Evolutionary conservation across 805 yeast species (phyloP).

Genomic region (Hermanozyma aechmeae): DNA sequence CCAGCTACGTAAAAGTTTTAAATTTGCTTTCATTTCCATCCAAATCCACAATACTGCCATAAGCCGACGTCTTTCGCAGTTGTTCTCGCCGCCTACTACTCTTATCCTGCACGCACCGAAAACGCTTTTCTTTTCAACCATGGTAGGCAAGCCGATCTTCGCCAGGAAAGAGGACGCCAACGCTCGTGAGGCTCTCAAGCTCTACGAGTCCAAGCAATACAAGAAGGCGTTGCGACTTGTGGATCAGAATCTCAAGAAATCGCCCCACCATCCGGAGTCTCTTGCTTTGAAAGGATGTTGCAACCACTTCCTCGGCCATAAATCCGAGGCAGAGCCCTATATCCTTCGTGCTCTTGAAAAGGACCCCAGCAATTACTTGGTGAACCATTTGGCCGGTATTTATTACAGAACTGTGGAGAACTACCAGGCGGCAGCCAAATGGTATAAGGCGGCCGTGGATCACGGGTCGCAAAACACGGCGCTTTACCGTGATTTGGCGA

Average conservation of each 20-base stretch:
- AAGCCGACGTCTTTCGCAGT: neutral
- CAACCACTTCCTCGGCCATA: constrained; percentile 47
- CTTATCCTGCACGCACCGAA: no score
- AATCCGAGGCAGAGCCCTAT: constrained; percentile 53
- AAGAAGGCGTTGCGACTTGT: constrained; percentile 73
- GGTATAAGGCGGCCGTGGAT: constrained; percentile 65
- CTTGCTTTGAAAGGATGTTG: constrained; percentile 78
- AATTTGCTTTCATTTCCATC: neutral
- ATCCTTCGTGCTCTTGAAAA: constrained; percentile 53
- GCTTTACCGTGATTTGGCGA: constrained; percentile 73
- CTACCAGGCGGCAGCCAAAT: constrained; percentile 68
- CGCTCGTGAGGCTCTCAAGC: constrained; percentile 72
- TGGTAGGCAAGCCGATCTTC: constrained; percentile 20
- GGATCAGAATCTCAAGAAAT: constrained; percentile 69
- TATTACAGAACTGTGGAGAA: constrained; percentile 63
- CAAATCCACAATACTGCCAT: neutral
- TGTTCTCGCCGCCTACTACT: no score
- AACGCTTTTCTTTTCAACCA: constrained; percentile 2
- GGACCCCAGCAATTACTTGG: constrained; percentile 55
- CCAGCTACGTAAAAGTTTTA: neutral
- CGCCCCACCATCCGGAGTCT: constrained; percentile 68
- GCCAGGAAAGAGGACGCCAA: constrained; percentile 59
- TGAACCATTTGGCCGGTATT: constrained; percentile 80
- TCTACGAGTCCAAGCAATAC: constrained; percentile 80
- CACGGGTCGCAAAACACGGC: constrained; percentile 73